Evolutionary conservation across 1,139 yeast genomes (phyloP).

Genomic region (Nakaseomyces uthaithaninus): DNA sequence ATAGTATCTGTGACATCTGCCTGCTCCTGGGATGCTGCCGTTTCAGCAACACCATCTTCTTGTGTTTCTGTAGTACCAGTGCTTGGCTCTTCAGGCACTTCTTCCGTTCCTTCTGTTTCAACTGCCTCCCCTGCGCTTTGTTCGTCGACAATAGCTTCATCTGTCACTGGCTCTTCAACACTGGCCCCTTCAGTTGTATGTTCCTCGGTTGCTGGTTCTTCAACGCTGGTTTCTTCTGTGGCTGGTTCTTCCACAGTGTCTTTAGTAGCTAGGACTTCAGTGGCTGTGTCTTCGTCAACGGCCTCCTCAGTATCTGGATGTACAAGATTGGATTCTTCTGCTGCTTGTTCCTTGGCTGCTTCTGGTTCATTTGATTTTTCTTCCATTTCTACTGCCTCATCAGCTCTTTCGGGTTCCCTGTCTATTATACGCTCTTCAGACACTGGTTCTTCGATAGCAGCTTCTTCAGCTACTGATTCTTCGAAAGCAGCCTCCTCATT

Average conservation of each 20-base stretch:
- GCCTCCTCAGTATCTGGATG: conserved; percentile 9
- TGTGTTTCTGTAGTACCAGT: too few relatives aligned
- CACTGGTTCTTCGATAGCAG: conserved; percentile 6
- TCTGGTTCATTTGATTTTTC: too few relatives aligned
- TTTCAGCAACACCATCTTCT: conserved; percentile 2
- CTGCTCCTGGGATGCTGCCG: background rate
- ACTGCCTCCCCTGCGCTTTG: conserved; percentile 7
- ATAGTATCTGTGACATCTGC: background rate
- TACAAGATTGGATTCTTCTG: too few relatives aligned
- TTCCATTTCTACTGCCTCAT: conserved; percentile 4
- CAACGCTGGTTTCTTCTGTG: conserved; percentile 53
- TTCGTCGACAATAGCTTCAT: conserved; percentile 44
- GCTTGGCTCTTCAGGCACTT: conserved; percentile 7
- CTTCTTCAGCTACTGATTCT: conserved; percentile 24
- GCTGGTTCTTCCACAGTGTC: conserved; percentile 35
- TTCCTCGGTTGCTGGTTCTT: conserved; percentile 45
- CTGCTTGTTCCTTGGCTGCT: too few relatives aligned
- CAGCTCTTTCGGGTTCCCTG: conserved; percentile 1
- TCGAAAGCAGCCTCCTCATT: conserved; percentile 45
- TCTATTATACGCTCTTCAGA: conserved; percentile 2
- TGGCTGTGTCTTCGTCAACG: conserved; percentile 5
- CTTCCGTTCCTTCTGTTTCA: too few relatives aligned
- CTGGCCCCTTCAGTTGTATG: conserved; percentile 2
- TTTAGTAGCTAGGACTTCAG: background rate
- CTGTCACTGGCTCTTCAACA: conserved; percentile 5